Percentiles rank a stretch among this genome's conserved stretches.
These are phyloP conservation scores for Priceomyces carsonii DNA, from an alignment of 805 yeast genomes.

Conservation along the genomic window DNA sequence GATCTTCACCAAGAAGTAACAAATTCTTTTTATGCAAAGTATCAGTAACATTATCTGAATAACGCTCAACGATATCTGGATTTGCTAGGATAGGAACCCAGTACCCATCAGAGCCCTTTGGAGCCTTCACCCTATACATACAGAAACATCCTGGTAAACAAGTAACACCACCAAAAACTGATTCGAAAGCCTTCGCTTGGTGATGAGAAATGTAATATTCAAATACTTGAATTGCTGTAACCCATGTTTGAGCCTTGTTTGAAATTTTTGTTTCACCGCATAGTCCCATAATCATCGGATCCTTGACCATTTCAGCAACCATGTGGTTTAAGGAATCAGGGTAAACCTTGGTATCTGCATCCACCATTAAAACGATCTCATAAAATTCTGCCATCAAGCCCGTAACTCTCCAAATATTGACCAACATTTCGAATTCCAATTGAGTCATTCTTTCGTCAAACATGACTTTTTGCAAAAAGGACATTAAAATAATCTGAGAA, in stretches of 20 bases:
- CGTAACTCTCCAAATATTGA: slow-evolving; percentile 76
- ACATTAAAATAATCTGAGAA: slow-evolving; percentile 88
- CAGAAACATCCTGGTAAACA: slow-evolving; percentile 96
- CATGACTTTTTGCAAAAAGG: slow-evolving; percentile 81
- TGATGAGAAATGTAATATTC: slow-evolving; percentile 94
- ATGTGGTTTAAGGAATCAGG: slow-evolving; percentile 89
- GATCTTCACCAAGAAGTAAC: slow-evolving; percentile 85
- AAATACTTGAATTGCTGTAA: slow-evolving; percentile 89
- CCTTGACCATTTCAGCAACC: slow-evolving; percentile 86
- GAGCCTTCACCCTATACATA: slow-evolving; percentile 87
- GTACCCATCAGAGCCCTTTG: slow-evolving; percentile 65
- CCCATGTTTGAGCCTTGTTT: slow-evolving; percentile 83
- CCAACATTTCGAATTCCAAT: slow-evolving; percentile 76
- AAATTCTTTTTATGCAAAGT: slow-evolving; percentile 86
- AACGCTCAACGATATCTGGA: slow-evolving; percentile 91
- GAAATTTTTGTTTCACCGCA: slow-evolving; percentile 95
- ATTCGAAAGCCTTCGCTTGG: slow-evolving; percentile 90
- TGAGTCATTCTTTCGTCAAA: slow-evolving; percentile 95
- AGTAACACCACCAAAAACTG: slow-evolving; percentile 93
- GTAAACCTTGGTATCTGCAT: slow-evolving; percentile 87
- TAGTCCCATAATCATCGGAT: slow-evolving; percentile 85
- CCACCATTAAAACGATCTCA: slow-evolving; percentile 87
- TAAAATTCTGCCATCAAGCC: slow-evolving; percentile 83
- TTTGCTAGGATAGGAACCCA: slow-evolving; percentile 95
- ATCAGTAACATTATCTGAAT: slow-evolving; percentile 80